These are phyloP conservation scores for Taiozyma sp. DNA, from an alignment of 1,139 yeast genomes.

Conservation along the genomic window DNA sequence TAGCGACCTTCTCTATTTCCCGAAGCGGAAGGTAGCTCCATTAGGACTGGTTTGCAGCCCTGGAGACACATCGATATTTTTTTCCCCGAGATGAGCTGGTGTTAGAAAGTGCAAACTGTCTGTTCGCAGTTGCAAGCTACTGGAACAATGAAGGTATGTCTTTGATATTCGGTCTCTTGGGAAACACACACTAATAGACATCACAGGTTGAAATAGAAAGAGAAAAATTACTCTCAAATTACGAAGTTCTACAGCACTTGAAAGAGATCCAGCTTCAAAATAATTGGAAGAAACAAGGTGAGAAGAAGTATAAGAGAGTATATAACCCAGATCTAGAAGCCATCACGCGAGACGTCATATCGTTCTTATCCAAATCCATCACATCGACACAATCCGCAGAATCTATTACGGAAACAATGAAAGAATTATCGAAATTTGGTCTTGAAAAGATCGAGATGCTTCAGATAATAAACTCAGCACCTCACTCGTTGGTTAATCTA, in stretches of 20 bases:
- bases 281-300: slow-evolving; percentile 30
- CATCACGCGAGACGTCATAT: slow-evolving; percentile 56
- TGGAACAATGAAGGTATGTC: not conserved
- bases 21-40: not conserved
- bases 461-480: slow-evolving; percentile 77
- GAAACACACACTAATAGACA: not conserved
- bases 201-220: slow-evolving; percentile 39
- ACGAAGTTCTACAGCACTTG: slow-evolving; percentile 63
- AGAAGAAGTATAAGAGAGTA: slow-evolving; percentile 23
- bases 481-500: slow-evolving; percentile 71
- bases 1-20: not conserved
- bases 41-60: not conserved
- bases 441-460: slow-evolving; percentile 80
- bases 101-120: too few species aligned
- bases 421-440: slow-evolving; percentile 44
- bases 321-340: slow-evolving; percentile 51
- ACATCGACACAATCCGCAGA: slow-evolving; percentile 39
- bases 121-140: not conserved
- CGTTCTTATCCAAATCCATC: slow-evolving; percentile 43
- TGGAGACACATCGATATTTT: not conserved
- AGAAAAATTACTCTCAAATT: slow-evolving; percentile 64
- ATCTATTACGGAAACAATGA: slow-evolving; percentile 48
- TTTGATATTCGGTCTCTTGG: not conserved
- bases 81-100: not conserved
- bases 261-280: slow-evolving; percentile 41